phyloP scores from a whole-genome alignment of 495 filamentous ascomycete species.

The Cercophora samala region DNA sequence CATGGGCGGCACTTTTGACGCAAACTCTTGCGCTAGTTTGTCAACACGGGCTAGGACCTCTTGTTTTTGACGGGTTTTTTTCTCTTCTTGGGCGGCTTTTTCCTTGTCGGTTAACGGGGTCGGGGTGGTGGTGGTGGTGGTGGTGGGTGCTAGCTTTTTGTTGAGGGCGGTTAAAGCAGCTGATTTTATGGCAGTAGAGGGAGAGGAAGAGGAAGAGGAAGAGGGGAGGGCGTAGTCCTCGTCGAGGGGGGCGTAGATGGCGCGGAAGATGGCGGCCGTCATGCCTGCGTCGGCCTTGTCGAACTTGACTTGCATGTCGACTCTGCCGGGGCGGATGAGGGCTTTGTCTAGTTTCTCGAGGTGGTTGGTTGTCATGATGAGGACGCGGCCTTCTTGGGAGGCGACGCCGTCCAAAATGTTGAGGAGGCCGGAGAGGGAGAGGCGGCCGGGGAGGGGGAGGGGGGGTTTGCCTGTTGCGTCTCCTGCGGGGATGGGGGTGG shows the following conservation, averaged over 20 bases:
- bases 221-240: constrained; percentile 34
- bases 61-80: constrained; percentile 3
- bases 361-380: constrained; percentile 87
- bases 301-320: constrained; percentile 72
- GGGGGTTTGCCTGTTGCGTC: not conserved
- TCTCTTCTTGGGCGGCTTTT: constrained; percentile 37
- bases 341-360: constrained; percentile 71
- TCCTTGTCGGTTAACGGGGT: constrained; percentile 29
- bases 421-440: constrained; percentile 71
- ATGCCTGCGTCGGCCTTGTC: constrained; percentile 46
- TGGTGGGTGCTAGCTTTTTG: not conserved
- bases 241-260: constrained; percentile 47
- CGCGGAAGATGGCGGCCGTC: constrained; percentile 47
- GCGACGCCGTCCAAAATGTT: constrained; percentile 83
- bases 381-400: constrained; percentile 68
- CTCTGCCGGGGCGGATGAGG: constrained; percentile 70
- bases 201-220: constrained; percentile 6
- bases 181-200: too few relatives aligned
- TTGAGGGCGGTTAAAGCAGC: constrained; percentile 9
- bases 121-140: not conserved
- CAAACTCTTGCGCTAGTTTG: constrained; percentile 54
- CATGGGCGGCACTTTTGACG: constrained; percentile 55
- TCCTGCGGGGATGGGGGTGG: constrained; percentile 19
- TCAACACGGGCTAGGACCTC: constrained; percentile 20
- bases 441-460: constrained; percentile 29